Percentiles rank a stretch among this genome's conserved stretches.
Conservation (phyloP, 1,139 yeast genomes). For the Kurtzmaniella quercitrusa region DNA sequence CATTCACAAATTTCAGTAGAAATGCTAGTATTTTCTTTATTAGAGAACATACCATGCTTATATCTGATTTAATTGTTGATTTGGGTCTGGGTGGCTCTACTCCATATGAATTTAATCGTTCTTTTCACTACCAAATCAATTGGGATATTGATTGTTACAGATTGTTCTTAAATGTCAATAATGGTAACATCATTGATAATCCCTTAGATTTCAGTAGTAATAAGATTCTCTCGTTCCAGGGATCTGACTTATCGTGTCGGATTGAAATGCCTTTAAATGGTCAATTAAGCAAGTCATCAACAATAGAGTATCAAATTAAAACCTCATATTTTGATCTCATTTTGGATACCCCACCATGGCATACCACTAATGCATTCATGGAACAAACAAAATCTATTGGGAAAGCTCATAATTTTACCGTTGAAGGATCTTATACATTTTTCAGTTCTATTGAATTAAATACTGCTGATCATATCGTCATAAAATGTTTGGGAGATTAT, state of each 20-base stretch:
- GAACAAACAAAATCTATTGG: constrained; percentile 59
- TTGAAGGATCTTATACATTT: constrained; percentile 66
- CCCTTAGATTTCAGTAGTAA: constrained; percentile 83
- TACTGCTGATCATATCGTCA: constrained; percentile 63
- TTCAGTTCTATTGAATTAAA: constrained; percentile 56
- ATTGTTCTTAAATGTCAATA: constrained; percentile 75
- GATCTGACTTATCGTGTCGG: constrained; percentile 49
- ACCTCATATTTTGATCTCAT: constrained; percentile 63
- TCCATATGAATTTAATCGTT: constrained; percentile 73
- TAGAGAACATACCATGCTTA: constrained; percentile 75
- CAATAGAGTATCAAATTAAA: constrained; percentile 47
- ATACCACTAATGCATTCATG: constrained; percentile 72
- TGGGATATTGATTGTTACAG: constrained; percentile 60
- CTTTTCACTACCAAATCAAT: constrained; percentile 55
- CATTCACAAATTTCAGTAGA: constrained; percentile 48
- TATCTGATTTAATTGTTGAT: constrained; percentile 74
- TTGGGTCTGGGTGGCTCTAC: constrained; percentile 71
- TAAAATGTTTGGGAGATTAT: constrained; percentile 62
- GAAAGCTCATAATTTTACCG: constrained; percentile 53
- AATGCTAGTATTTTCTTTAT: constrained; percentile 60
- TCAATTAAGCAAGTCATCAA: constrained; percentile 53
- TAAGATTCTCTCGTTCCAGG: constrained; percentile 69
- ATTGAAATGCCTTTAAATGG: constrained; percentile 59
- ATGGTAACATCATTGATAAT: constrained; percentile 79
- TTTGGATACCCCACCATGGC: constrained; percentile 88